Conservation (phyloP, 345 rosid species). For the Salix suchowensis region DNA sequence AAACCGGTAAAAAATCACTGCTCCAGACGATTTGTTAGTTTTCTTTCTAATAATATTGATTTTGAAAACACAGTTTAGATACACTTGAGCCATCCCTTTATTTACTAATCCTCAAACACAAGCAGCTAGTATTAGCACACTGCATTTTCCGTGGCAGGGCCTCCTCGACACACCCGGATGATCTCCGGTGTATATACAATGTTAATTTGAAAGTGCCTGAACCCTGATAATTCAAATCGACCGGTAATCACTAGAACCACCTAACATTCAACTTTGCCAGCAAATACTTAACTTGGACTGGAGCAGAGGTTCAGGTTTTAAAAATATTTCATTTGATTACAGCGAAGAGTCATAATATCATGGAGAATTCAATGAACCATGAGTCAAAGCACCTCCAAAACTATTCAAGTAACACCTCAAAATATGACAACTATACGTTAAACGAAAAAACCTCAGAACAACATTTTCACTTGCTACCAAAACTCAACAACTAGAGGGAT, state of each 20-base stretch:
- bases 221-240: background rate
- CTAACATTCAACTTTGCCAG: background rate
- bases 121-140: background rate
- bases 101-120: background rate
- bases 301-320: background rate
- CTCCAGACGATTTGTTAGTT: too few species aligned
- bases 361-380: background rate
- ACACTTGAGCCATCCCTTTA: too few species aligned
- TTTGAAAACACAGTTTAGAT: too few species aligned
- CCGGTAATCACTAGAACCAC: background rate
- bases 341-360: background rate
- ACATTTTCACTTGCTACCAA: conserved; percentile 8
- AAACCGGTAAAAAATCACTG: too few species aligned
- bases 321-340: background rate
- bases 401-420: background rate
- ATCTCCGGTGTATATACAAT: too few species aligned
- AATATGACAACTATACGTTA: background rate
- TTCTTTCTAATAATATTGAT: too few species aligned
- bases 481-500: background rate
- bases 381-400: background rate
- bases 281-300: background rate
- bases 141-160: background rate
- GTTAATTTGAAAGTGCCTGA: too few species aligned
- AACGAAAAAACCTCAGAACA: background rate
- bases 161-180: background rate